Base-by-base conservation (phyloP, 306 rosid genomes). In the Arachis stenosperma region DNA sequence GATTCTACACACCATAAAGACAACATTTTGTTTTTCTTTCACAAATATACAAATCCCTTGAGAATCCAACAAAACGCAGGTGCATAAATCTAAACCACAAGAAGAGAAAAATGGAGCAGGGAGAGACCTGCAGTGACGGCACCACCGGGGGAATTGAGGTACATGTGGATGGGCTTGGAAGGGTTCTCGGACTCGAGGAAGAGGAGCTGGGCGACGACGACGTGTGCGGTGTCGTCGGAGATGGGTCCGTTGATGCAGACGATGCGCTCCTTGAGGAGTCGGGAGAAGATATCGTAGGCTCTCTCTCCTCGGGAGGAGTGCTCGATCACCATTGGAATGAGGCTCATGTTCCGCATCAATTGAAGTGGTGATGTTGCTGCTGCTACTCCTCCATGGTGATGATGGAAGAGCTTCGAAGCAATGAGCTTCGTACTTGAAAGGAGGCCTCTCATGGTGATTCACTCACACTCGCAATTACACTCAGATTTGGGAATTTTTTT, bases 101-200 rank as follows among this genome's bases (percentile, higher is more conserved):
- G 2, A 12, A 59, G 6, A 2, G 43, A 1, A 6, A 52, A 15
- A 37, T 11, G 29, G 51, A 44, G 14, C 9, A 46, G 7, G 8
- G 50, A 42, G 7, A 42, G 46, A 89, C 99, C 99, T 60, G 99
- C 99, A 6, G 97, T 88, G 75, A 94, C 96, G 2, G 94, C 95
- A 44, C 99, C 99, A 43, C 99, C 99, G 10, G 99, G 99, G 50
- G 99, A 94, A 46, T 94, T 94, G 81, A 94, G 88, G 74, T 94
- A 94, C 91, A 94, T 88, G 55, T 89, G 41, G 75, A 91, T 91
- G 63, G 99, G 97, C 77, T 88, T 94, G 65, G 96, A 88, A 3
- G 99, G 96, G 76, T 94, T 94, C 73, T 94, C 99, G 9, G 99
- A 94, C 84, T 94, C 99, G 40, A 94, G 90, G 81, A 81, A 94